A percentile compares a stretch with the other conserved stretches of the same genome.
Conservation (phyloP, 305 asterid species). For the Plantago rigida region DNA sequence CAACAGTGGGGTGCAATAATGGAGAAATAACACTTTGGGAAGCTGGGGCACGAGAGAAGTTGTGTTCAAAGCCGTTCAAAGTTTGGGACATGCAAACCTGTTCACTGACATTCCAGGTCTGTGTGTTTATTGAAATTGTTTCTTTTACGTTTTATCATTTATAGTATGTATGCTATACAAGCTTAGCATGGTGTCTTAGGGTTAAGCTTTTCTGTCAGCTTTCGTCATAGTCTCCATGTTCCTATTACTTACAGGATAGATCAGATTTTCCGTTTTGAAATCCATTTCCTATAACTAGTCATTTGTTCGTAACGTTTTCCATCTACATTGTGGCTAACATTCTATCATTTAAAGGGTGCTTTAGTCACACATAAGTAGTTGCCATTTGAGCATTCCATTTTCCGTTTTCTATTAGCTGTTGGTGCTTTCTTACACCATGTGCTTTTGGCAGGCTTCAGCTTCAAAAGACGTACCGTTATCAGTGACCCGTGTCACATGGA, state of each 20-base stretch:
- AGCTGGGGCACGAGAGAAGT: slow-evolving; percentile 64
- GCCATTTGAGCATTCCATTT: neutral
- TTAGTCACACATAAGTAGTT: neutral
- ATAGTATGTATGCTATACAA: neutral
- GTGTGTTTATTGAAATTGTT: slow-evolving; percentile 11
- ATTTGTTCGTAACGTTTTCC: neutral
- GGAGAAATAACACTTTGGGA: slow-evolving; percentile 86
- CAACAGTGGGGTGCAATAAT: slow-evolving; percentile 66
- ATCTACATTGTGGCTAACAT: no score
- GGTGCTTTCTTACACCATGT: slow-evolving; percentile 25
- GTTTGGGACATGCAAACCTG: slow-evolving; percentile 67
- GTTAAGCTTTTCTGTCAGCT: neutral
- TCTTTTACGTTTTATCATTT: neutral
- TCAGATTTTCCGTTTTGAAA: neutral
- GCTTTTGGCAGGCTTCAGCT: slow-evolving; percentile 63
- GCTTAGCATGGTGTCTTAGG: neutral
- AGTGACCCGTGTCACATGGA: slow-evolving; percentile 71
- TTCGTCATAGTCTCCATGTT: no score
- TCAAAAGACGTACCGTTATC: slow-evolving; percentile 70
- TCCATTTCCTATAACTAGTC: neutral
- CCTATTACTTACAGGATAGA: no score
- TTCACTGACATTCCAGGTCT: slow-evolving; percentile 61
- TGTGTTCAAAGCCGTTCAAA: slow-evolving; percentile 65
- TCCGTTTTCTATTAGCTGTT: neutral
- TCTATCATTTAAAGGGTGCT: no score